Conservation (phyloP, 2,329 filamentous ascomycete genomes). For the Trichoderma brevicompactum region DNA sequence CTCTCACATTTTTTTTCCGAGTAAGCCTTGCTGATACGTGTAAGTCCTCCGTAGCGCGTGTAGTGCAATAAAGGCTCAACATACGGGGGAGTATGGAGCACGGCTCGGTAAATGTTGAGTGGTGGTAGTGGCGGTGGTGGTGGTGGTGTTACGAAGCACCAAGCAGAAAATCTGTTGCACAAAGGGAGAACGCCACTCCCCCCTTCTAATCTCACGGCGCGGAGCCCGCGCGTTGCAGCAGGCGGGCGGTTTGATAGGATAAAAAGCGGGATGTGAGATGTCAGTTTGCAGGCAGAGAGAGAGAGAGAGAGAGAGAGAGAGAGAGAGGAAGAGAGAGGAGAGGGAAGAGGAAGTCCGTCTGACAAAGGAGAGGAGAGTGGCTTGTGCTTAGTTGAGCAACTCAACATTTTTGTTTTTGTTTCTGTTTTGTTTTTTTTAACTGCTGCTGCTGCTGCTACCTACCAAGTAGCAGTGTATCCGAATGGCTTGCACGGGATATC, state of each 20-base stretch:
- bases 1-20: neutral
- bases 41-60: too few species aligned
- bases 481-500: neutral
- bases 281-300: neutral
- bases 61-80: too few species aligned
- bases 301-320: too few species aligned
- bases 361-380: neutral
- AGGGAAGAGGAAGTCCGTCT: neutral
- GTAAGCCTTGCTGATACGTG: neutral
- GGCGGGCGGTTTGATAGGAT: slow-evolving; percentile 1
- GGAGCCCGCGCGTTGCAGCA: slow-evolving; percentile 5
- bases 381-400: too few species aligned
- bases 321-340: neutral
- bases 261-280: slow-evolving; percentile 4
- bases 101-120: neutral
- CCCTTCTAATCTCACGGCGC: neutral
- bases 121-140: neutral
- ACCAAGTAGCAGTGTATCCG: neutral
- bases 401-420: neutral
- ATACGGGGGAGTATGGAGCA: neutral
- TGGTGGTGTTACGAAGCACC: neutral
- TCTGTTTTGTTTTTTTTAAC: neutral
- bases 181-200: neutral
- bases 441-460: neutral
- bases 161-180: neutral